A percentile compares a stretch with the other conserved stretches of the same genome.
phyloP scores from a whole-genome alignment of 176 grass and related monocot species.

The Aegilops longissima region DNA sequence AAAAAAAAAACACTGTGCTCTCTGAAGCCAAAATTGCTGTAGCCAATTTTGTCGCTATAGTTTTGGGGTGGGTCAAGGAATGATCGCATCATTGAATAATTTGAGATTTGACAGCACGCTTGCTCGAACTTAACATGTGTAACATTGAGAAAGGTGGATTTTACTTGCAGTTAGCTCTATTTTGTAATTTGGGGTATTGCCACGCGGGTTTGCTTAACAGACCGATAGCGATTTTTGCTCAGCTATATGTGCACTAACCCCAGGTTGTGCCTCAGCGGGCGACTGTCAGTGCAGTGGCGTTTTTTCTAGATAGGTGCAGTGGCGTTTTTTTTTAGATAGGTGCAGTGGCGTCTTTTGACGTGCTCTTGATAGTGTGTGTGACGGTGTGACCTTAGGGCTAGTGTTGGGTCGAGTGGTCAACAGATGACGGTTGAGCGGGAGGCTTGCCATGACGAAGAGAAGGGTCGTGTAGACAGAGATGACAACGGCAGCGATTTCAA shows the following conservation, averaged over 20 bases:
- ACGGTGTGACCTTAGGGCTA: too few relatives aligned
- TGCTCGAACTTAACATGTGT: constrained; percentile 22
- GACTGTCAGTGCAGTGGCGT: too few relatives aligned
- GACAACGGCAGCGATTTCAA: too few relatives aligned
- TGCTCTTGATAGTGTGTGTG: too few relatives aligned
- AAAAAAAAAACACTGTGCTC: background rate
- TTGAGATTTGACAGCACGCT: constrained; percentile 21
- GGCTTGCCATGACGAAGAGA: too few relatives aligned
- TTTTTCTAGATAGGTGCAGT: too few relatives aligned
- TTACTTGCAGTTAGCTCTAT: constrained; percentile 5
- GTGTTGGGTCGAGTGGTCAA: too few relatives aligned
- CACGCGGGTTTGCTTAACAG: background rate
- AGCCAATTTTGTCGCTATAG: constrained; percentile 52
- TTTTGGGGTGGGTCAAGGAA: constrained; percentile 20
- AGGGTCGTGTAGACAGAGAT: too few relatives aligned
- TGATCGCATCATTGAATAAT: constrained; percentile 33
- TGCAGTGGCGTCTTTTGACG: too few relatives aligned
- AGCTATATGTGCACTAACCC: background rate
- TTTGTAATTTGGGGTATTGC: constrained; percentile 15
- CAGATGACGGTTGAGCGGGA: too few relatives aligned
- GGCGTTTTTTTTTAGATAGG: too few relatives aligned
- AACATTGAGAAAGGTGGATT: background rate
- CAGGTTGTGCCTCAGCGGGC: too few relatives aligned
- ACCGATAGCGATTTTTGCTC: constrained; percentile 6
- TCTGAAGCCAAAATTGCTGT: constrained; percentile 3